Percentiles rank a stretch among this genome's conserved stretches.
phyloP scores from a whole-genome alignment of 75 land plant species.

The Pinus albicaulis region DNA sequence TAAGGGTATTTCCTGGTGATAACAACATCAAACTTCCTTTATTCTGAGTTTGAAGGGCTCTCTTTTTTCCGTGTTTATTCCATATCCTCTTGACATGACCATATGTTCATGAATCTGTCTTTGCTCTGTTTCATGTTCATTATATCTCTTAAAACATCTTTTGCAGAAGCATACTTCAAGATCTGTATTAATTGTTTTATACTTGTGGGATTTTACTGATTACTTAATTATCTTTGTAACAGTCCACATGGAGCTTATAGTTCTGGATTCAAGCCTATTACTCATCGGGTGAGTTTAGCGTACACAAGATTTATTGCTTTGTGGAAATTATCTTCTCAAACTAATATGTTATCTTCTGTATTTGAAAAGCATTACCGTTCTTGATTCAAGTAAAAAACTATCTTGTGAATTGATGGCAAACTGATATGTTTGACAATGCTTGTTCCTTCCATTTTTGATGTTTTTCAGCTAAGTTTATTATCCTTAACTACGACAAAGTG shows the following conservation, averaged over 20 bases:
- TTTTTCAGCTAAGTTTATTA: neutral
- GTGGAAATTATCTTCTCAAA: neutral
- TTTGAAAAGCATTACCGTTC: neutral
- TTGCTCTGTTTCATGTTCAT: neutral
- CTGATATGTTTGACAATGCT: neutral
- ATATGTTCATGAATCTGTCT: neutral
- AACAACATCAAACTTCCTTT: no score
- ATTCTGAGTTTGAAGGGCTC: no score
- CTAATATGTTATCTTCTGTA: neutral
- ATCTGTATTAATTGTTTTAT: neutral
- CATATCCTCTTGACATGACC: neutral
- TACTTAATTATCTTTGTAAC: slow-evolving; percentile 17
- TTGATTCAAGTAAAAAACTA: no score
- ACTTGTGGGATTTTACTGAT: slow-evolving; percentile 2
- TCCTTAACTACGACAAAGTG: neutral
- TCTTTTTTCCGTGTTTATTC: neutral
- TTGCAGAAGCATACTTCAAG: neutral
- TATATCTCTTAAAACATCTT: neutral
- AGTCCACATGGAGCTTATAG: slow-evolving; percentile 98
- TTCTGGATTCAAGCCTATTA: slow-evolving; percentile 89
- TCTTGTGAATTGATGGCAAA: no score
- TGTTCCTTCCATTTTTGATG: neutral
- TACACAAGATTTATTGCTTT: neutral
- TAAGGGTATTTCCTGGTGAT: no score
- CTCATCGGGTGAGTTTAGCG: slow-evolving; percentile 74